These are phyloP conservation scores for Pythium oligandrum DNA, from an alignment of 352 stramenopile species.

Conservation along the genomic window DNA sequence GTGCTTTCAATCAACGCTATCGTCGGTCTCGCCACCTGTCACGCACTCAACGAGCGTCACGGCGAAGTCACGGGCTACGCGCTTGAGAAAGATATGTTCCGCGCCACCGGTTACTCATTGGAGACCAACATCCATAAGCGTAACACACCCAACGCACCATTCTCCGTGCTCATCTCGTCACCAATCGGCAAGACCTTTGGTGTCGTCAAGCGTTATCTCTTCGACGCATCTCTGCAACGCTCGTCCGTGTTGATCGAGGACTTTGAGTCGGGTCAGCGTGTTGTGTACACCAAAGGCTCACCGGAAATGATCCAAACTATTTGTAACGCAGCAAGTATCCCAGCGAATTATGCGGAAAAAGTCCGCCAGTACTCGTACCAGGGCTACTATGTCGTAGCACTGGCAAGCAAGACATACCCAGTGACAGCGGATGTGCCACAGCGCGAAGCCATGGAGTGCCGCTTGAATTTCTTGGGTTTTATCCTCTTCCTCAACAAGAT, in stretches of 20 bases:
- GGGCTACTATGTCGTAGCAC: conserved; percentile 79
- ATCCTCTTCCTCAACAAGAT: conserved; percentile 89
- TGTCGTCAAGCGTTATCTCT: conserved; percentile 63
- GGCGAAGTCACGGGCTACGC: conserved; percentile 60
- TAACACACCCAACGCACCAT: conserved; percentile 42
- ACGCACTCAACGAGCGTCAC: conserved; percentile 47
- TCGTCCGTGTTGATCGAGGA: conserved; percentile 73
- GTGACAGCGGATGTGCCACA: conserved; percentile 38
- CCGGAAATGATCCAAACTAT: conserved; percentile 56
- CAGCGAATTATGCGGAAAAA: conserved; percentile 60
- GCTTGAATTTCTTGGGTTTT: conserved; percentile 77
- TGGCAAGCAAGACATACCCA: conserved; percentile 57
- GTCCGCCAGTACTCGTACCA: conserved; percentile 62
- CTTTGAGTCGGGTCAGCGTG: conserved; percentile 50
- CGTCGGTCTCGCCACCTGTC: conserved; percentile 61
- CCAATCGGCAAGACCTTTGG: conserved; percentile 68
- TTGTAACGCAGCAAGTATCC: conserved; percentile 58
- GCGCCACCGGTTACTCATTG: conserved; percentile 50
- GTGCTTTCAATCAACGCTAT: conserved; percentile 57
- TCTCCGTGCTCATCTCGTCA: conserved; percentile 59
- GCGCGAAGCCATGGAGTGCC: conserved; percentile 76
- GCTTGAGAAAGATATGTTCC: conserved; percentile 75
- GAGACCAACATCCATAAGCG: conserved; percentile 45
- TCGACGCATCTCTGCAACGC: conserved; percentile 61
- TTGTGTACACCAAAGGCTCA: conserved; percentile 69